These are phyloP conservation scores for Yarrowia porcina DNA, from an alignment of 805 yeast species.

Conservation along the genomic window DNA sequence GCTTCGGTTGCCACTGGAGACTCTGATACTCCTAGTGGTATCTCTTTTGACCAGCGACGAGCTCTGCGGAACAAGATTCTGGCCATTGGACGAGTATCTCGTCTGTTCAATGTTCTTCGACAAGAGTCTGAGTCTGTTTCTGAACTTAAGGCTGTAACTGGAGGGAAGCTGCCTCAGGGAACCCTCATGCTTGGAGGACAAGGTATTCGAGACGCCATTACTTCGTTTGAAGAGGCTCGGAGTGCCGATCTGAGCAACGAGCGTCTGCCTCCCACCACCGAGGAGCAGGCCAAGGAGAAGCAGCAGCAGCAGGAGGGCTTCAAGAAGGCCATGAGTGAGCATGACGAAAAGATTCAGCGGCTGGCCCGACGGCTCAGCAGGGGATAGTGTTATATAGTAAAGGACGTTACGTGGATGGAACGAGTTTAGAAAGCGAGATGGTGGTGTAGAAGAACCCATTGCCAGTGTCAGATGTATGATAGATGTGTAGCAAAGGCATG, in stretches of 20 bases:
- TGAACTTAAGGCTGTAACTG: constrained; percentile 66
- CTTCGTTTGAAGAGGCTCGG: constrained; percentile 78
- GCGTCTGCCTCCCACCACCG: constrained; percentile 77
- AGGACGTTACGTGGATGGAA: background rate
- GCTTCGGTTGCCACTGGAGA: background rate
- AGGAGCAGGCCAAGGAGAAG: constrained; percentile 49
- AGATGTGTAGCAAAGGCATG: no score
- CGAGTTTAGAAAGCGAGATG: no score
- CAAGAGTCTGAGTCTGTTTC: constrained; percentile 85
- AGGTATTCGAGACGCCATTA: constrained; percentile 66
- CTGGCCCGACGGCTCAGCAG: constrained; percentile 34
- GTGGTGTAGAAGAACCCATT: no score
- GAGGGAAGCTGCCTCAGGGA: constrained; percentile 83
- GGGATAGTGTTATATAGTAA: constrained; percentile 24
- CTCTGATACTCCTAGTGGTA: background rate
- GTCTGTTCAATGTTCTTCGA: constrained; percentile 85
- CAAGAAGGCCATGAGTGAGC: constrained; percentile 32
- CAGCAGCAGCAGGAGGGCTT: constrained; percentile 44
- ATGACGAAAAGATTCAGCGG: constrained; percentile 32
- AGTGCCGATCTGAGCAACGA: constrained; percentile 79
- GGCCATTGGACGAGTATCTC: constrained; percentile 93
- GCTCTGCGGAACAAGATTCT: constrained; percentile 81
- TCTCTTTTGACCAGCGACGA: constrained; percentile 34
- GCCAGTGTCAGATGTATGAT: no score
- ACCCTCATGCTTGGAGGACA: constrained; percentile 78